phyloP scores from a whole-genome alignment of 306 rosid species.

The cucumber (Cucumis sativus) region Cucumber_9930_V3 NC_026656.2:18036501-18037000 shows the following conservation, averaged over 20 bases:
- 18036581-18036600: slow-evolving; percentile 31
- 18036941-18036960: slow-evolving; percentile 19
- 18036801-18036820: slow-evolving; percentile 30
- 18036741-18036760: slow-evolving; percentile 38
- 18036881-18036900: slow-evolving; percentile 27
- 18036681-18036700: slow-evolving; percentile 32
- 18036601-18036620: slow-evolving; percentile 43
- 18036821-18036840: slow-evolving; percentile 49
- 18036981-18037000: slow-evolving; percentile 30
- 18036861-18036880: slow-evolving; percentile 39
- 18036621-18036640: slow-evolving; percentile 41
- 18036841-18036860: slow-evolving; percentile 51
- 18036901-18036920: slow-evolving; percentile 46
- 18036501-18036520: slow-evolving; percentile 62
- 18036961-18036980: slow-evolving; percentile 50
- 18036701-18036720: slow-evolving; percentile 44
- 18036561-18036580: slow-evolving; percentile 47
- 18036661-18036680: slow-evolving; percentile 29
- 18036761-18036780: slow-evolving; percentile 36
- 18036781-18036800: slow-evolving; percentile 32
- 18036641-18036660: slow-evolving; percentile 49
- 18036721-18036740: slow-evolving; percentile 38
- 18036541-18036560: slow-evolving; percentile 53
- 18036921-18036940: slow-evolving; percentile 47
- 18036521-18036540: slow-evolving; percentile 24